Evolutionary conservation across 1,139 yeast genomes (phyloP).

Genomic region (Candida freyschussii): DNA sequence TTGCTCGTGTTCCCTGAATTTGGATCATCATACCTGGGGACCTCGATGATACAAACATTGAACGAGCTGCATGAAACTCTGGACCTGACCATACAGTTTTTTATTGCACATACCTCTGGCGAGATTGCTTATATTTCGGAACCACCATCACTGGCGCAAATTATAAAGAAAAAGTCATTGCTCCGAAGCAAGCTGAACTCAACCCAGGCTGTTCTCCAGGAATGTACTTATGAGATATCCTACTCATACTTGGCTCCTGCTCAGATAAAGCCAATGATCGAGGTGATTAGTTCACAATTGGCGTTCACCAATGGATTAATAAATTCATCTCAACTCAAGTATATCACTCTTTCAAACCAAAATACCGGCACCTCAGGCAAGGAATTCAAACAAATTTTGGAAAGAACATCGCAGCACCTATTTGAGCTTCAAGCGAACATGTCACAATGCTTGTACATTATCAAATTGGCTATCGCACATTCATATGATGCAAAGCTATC

Average conservation of each 20-base stretch:
- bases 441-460: slow-evolving; percentile 29
- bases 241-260: slow-evolving; percentile 42
- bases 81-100: slow-evolving; percentile 35
- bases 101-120: slow-evolving; percentile 21
- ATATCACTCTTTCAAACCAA: slow-evolving; percentile 29
- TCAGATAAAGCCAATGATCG: slow-evolving; percentile 34
- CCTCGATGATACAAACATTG: slow-evolving; percentile 35
- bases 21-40: slow-evolving; percentile 45
- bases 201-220: slow-evolving; percentile 38
- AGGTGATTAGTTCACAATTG: slow-evolving; percentile 30
- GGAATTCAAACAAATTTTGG: slow-evolving; percentile 29
- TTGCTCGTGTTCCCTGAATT: slow-evolving; percentile 43
- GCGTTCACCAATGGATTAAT: slow-evolving; percentile 38
- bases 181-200: slow-evolving; percentile 32
- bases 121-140: slow-evolving; percentile 9
- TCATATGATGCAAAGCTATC: slow-evolving; percentile 35
- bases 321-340: slow-evolving; percentile 45
- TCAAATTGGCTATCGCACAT: slow-evolving; percentile 33
- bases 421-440: slow-evolving; percentile 30
- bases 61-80: slow-evolving; percentile 37
- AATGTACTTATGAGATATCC: slow-evolving; percentile 44
- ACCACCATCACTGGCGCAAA: slow-evolving; percentile 26
- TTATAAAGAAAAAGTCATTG: slow-evolving; percentile 28
- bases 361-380: too few relatives aligned
- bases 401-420: slow-evolving; percentile 31